A percentile compares a stretch with the other conserved stretches of the same genome.
Evolutionary conservation across 768 basidiomycete genomes (phyloP).

Genomic region (Udeniomyces megalosporus): DNA sequence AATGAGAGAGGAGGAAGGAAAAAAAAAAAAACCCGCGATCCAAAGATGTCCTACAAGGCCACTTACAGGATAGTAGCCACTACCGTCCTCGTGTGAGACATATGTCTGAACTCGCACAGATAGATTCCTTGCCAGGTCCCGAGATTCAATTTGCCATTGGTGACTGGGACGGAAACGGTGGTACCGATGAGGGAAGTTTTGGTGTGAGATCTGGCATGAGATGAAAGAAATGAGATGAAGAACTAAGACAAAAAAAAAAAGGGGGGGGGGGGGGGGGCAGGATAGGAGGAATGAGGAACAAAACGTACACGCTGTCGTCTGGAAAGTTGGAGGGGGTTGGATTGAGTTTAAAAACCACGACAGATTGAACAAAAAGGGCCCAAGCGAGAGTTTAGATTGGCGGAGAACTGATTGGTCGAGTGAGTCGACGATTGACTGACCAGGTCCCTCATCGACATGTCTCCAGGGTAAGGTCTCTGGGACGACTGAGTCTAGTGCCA

Average conservation of each 20-base stretch:
- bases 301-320: slow-evolving; percentile 33
- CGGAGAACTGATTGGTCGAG: no score
- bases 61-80: not conserved
- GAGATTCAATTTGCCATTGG: slow-evolving; percentile 38
- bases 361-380: no score
- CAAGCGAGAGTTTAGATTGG: no score
- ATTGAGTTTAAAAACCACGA: no score
- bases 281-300: no score
- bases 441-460: slow-evolving; percentile 87
- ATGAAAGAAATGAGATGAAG: not conserved
- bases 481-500: slow-evolving; percentile 72
- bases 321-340: no score
- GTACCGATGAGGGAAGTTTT: slow-evolving; percentile 74
- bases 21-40: no score
- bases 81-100: not conserved
- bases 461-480: slow-evolving; percentile 67
- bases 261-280: not conserved
- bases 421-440: no score
- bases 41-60: no score
- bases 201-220: slow-evolving; percentile 67
- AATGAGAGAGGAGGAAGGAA: no score
- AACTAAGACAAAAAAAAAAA: not conserved
- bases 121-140: not conserved
- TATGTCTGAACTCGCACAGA: not conserved
- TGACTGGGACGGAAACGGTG: slow-evolving; percentile 64